Evolutionary conservation across 2,329 filamentous ascomycete species (phyloP), one percentile per base, ranked within the genome.

Genomic region (Magnaporthales sp.): DNA sequence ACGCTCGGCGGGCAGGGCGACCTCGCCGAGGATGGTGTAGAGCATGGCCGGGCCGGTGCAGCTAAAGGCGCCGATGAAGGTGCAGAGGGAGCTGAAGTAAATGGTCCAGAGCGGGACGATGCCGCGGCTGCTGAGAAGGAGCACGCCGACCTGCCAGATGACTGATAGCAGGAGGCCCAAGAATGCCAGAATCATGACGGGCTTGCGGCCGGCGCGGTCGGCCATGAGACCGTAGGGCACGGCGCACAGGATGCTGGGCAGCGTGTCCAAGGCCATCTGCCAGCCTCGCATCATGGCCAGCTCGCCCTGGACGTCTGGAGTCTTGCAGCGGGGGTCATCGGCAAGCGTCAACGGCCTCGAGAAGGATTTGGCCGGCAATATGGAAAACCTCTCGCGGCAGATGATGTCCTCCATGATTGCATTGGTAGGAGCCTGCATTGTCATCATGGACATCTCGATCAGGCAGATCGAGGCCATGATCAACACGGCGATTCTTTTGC

Each of bases 341-440:
- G 74, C 27, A 11, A 72, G 68, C 5, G 68, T 26, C 54, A 22
- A 4, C 3, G 46, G 24, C 62, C 74, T 68, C 72, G 26, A 75
- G 70, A 56, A 79, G 32, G 69, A 70, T 0, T 78, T 72, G 27
- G 76, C 70, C 61, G 79, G 38, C 6, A 19, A 73, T 2, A 78
- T 74, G 5, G 81, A 79, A 69, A 81, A 83, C 68, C 81, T 77
- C 19, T 77, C 71, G 27, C 80, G 80, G 72, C 85, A 87, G 61
- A 85, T 79, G 62, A 86, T 79, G 65, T 79, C 77, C 71, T 88
- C 85, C 69, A 83, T 79, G 64, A 86, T 78, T 66, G 81, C 80
- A 64, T 80, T 81, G 61, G 75, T 72, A 0, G 84, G 81, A 3
- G 83, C 77, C 32, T 73, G 54, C 38, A 67, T 38, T 19, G 75